Base-by-base conservation (phyloP, 1,284 basidiomycete species). In the Tylopilus sp. region DNA sequence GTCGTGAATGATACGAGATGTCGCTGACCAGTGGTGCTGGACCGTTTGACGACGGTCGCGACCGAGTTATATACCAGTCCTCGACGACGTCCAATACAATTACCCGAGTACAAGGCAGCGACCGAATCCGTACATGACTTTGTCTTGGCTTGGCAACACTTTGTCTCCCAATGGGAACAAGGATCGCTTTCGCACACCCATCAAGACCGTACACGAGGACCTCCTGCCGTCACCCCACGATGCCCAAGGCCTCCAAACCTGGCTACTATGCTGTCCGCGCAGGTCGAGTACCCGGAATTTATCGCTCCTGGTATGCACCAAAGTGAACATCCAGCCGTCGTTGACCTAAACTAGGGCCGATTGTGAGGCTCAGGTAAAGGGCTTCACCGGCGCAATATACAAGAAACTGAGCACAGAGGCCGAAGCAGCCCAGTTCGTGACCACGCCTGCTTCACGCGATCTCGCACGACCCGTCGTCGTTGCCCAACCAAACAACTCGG, bases 401-500 rank as follows among this genome's bases (percentile, higher is more conserved):
- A 82, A 87, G 64, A 87, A 84, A 57, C 83, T 92, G 57, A 38
- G 52, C 7, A 77, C 68, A 7, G 57, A 64, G 12, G 62, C 63
- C 2, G 79, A 82, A 15, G 90, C 90, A 0, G 66, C 74, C 44
- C 60, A 57, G 6, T 80, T 71, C 56, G 48, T 67, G 29, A 43
- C 34, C 18, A 16, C 44, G 1, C 53, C 54, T 42, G 37, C 28
- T 18, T 34, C 34, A 4, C 41, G 18, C 30, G 44, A 43, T 9
- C 28, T 9, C 1, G 19, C 1, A 10, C 34, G 25, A 15, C n/a
- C 41, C 15, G 6, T 37, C 5, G 3, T 28, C 15, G 8, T 23
- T 7, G 35, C 43, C 12, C n/a, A 30, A 12, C 34, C 49, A 10
- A 31, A 18, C 19, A 30, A 25, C 21, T n/a, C n/a, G n/a, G n/a